Percentiles rank a stretch among this genome's conserved stretches.
phyloP scores from a whole-genome alignment of 78 protist species.

The Bodo saltans region DNA sequence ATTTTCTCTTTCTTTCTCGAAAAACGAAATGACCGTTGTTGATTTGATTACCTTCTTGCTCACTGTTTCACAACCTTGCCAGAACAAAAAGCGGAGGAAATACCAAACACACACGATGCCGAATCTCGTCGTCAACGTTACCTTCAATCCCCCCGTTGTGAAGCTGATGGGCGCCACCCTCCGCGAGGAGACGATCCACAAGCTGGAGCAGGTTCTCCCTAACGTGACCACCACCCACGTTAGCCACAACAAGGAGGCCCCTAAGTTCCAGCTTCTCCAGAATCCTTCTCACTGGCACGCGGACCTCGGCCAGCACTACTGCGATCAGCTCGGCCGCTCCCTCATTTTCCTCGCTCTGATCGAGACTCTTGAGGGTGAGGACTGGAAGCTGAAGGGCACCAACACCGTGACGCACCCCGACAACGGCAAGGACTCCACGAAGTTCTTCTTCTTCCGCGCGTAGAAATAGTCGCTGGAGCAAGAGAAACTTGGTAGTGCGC shows the following conservation, averaged over 20 bases:
- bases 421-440: conserved; percentile 22
- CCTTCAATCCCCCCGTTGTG: conserved; percentile 29
- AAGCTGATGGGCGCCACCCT: conserved; percentile 23
- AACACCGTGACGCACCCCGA: conserved; percentile 28
- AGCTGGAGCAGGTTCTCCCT: conserved; percentile 22
- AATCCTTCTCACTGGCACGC: conserved; percentile 29
- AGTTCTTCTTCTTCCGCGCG: conserved; percentile 16
- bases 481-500: too few species aligned
- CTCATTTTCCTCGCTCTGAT: not conserved
- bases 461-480: too few species aligned
- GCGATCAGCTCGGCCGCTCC: conserved; percentile 26
- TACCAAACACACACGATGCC: conserved; percentile 4
- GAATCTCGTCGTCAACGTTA: not conserved
- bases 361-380: conserved; percentile 26
- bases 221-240: not conserved
- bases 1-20: too few species aligned
- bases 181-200: conserved; percentile 31
- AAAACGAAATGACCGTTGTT: too few species aligned
- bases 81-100: not conserved
- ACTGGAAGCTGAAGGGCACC: conserved; percentile 25
- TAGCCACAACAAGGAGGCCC: not conserved
- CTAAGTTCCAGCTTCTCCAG: not conserved
- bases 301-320: conserved; percentile 34
- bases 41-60: too few species aligned
- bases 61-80: not conserved